phyloP scores from a whole-genome alignment of 768 basidiomycete species.

The Pleurotus platypus region DNA sequence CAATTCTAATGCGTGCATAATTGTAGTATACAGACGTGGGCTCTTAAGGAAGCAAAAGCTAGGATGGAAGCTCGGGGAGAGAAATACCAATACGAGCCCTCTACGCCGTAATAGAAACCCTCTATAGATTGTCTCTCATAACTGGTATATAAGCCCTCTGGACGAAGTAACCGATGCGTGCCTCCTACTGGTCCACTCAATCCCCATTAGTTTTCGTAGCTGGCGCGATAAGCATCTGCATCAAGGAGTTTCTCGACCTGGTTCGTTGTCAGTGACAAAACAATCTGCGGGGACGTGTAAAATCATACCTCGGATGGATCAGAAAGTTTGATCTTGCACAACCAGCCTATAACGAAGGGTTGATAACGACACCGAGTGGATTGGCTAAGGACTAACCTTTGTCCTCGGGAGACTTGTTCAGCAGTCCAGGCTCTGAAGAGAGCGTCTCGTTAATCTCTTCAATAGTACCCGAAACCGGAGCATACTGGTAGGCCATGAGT shows the following conservation, averaged over 20 bases:
- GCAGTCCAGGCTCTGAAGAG: slow-evolving; percentile 62
- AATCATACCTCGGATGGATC: slow-evolving; percentile 67
- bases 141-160: not conserved
- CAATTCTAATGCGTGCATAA: not conserved
- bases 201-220: slow-evolving; percentile 25
- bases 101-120: slow-evolving; percentile 23
- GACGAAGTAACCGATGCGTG: not conserved
- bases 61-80: slow-evolving; percentile 94
- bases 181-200: not conserved
- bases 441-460: slow-evolving; percentile 76
- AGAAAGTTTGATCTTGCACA: slow-evolving; percentile 87
- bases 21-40: slow-evolving; percentile 87
- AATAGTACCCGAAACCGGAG: slow-evolving; percentile 86
- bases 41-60: slow-evolving; percentile 81
- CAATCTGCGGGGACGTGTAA: not conserved
- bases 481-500: slow-evolving; percentile 52
- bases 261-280: slow-evolving; percentile 1
- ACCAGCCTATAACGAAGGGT: slow-evolving; percentile 66
- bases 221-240: slow-evolving; percentile 66
- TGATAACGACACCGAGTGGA: not conserved
- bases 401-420: slow-evolving; percentile 86
- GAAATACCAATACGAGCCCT: slow-evolving; percentile 77
- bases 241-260: slow-evolving; percentile 73
- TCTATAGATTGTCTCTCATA: slow-evolving; percentile 8
- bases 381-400: slow-evolving; percentile 51